Evolutionary conservation across 2,329 filamentous ascomycete genomes (phyloP).

Genomic region (Fusarium sp.): DNA sequence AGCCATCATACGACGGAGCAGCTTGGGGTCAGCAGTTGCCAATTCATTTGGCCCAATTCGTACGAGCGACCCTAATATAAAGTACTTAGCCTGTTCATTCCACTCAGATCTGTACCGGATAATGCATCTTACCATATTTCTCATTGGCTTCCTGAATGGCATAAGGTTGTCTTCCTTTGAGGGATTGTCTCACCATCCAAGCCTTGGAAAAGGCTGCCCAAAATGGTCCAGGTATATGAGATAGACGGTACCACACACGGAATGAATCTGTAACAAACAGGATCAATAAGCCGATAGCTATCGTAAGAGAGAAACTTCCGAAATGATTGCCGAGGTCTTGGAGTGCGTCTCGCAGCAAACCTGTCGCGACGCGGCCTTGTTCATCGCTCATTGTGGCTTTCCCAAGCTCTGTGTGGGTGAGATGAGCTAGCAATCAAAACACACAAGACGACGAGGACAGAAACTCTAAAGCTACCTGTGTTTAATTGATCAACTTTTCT

Average conservation of each 20-base stretch:
- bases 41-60: constrained; percentile 28
- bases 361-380: not conserved
- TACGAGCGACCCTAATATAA: constrained; percentile 1
- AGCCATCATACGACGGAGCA: constrained; percentile 58
- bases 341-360: constrained; percentile 4
- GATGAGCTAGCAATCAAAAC: not conserved
- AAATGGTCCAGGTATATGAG: constrained; percentile 55
- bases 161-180: constrained; percentile 47
- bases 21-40: constrained; percentile 7
- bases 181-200: constrained; percentile 52
- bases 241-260: constrained; percentile 52
- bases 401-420: too few species aligned
- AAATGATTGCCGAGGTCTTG: not conserved
- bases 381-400: not conserved
- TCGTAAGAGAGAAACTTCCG: not conserved
- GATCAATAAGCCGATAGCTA: not conserved
- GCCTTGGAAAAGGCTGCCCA: constrained; percentile 53
- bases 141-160: constrained; percentile 37
- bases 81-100: rapidly evolving
- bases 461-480: too few species aligned
- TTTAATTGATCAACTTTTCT: too few species aligned
- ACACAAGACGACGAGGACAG: not conserved
- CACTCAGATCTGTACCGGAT: too few species aligned
- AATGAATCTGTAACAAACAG: constrained; percentile 33
- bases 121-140: constrained; percentile 12